Percentiles rank a stretch among this genome's conserved stretches.
Evolutionary conservation across 2,329 filamentous ascomycete species (phyloP).

Genomic region (Aspergillus sp.): DNA sequence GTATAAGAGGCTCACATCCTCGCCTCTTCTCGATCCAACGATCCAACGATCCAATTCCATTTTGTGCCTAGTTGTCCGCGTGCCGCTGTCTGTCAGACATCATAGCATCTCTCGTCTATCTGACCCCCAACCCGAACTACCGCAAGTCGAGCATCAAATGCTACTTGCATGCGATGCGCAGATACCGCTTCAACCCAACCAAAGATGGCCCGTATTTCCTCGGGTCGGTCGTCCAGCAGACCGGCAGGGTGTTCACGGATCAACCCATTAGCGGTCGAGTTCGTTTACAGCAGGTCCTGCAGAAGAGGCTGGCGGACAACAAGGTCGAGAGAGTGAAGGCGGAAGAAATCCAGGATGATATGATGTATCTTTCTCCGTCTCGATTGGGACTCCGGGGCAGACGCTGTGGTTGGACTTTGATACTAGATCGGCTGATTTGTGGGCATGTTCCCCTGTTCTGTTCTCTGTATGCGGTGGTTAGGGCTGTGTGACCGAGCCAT

Average conservation of each 20-base stretch:
- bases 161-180: conserved; percentile 52
- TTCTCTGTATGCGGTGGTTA: no score
- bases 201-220: conserved; percentile 53
- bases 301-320: conserved; percentile 33
- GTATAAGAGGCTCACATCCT: no score
- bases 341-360: conserved; percentile 59
- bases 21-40: no score
- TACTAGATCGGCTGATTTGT: conserved; percentile 61
- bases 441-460: conserved; percentile 50
- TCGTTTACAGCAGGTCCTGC: conserved; percentile 41
- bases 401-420: conserved; percentile 57
- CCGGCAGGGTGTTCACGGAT: conserved; percentile 39
- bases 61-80: no score
- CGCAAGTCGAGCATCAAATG: conserved; percentile 52
- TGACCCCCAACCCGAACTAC: conserved; percentile 52
- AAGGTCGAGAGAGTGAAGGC: conserved; percentile 45
- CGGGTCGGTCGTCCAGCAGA: conserved; percentile 40
- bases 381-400: conserved; percentile 57
- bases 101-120: conserved; percentile 39
- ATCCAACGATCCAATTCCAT: no score
- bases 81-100: no score
- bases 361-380: conserved; percentile 54
- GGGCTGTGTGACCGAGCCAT: no score
- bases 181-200: conserved; percentile 55
- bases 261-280: conserved; percentile 42